Base-by-base conservation (phyloP, 1,284 basidiomycete genomes). In the Naganishia sp. region DNA sequence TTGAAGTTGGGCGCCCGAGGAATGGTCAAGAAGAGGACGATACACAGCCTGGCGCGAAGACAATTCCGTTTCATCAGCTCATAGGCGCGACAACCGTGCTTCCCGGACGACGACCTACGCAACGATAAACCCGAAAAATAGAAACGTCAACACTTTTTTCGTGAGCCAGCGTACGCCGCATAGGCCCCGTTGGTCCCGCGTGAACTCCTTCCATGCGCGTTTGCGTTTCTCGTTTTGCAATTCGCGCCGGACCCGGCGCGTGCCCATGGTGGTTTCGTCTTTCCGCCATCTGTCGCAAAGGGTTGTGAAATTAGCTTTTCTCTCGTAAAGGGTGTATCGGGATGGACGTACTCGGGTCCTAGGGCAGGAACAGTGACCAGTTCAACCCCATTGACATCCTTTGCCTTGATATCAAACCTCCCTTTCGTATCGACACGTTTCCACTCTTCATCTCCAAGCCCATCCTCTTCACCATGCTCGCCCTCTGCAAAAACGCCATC, bases 291-390 rank as follows among this genome's bases (percentile, higher is more conserved):
- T 79, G 44, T 28, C 6, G 15, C 7, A 21, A n/a, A 15, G 31
- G 42, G 60, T 28, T 33, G 61, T 31, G 18, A 13, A 28, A 54
- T n/a, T 15, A 65, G 39, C 55, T 44, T 39, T 28, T 50, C 42
- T 52, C 5, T 28, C 28, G 28, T 6, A n/a, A 36, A 43, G 42
- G 25, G 45, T 11, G 44, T 25, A 46, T 23, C 10, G 46, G 36
- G 13, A 21, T 33, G 33, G 23, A 75, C 77, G 69, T 67, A 79
- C 78, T 94, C 92, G 0, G 92, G 81, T 16, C 92, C 92, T 2
- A 94, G 83, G 3, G 89, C 89, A 4, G 92, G 92, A 0, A 94
- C 90, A 0, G 92, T 93, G 46, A 93, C 87, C 76, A 92, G 83
- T 77, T 94, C 91, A 18, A 91, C 88, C 6, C 71, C 63, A 50